Evolutionary conservation across 2,329 filamentous ascomycete genomes (phyloP).

Genomic region (Fusarium pilosicola): DNA sequence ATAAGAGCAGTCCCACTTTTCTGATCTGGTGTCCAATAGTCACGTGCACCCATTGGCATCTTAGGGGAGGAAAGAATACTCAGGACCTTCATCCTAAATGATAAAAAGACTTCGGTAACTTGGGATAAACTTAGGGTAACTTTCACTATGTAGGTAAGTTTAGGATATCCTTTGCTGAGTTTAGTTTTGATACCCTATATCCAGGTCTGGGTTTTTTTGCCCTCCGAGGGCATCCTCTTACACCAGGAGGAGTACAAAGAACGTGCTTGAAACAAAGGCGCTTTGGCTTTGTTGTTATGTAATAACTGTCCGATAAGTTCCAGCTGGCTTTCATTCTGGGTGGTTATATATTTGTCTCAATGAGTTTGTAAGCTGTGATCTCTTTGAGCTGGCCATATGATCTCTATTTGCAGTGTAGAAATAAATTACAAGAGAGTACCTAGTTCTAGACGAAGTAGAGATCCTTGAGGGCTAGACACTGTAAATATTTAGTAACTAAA

Average conservation of each 20-base stretch:
- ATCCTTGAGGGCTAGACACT: too few species aligned
- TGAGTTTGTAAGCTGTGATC: too few species aligned
- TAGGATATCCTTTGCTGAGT: too few species aligned
- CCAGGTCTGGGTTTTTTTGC: too few species aligned
- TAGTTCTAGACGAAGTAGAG: neutral
- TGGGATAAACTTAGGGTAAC: too few species aligned
- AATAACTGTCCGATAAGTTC: neutral
- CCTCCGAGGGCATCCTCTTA: neutral
- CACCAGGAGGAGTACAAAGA: neutral
- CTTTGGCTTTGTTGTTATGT: neutral
- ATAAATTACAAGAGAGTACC: neutral
- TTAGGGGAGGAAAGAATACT: neutral
- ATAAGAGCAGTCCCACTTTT: conserved; percentile 26
- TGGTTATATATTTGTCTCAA: too few species aligned
- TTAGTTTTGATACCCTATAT: too few species aligned
- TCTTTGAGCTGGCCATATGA: neutral
- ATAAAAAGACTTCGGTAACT: too few species aligned
- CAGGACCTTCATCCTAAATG: too few species aligned
- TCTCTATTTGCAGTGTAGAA: neutral
- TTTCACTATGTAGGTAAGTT: too few species aligned
- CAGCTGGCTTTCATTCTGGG: too few species aligned
- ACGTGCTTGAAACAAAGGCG: neutral
- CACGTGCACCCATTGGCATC: conserved; percentile 12
- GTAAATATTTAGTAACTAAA: neutral
- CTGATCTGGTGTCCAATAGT: neutral